Base-by-base conservation (phyloP, 306 rosid genomes). In the Crotalaria pallida region DNA sequence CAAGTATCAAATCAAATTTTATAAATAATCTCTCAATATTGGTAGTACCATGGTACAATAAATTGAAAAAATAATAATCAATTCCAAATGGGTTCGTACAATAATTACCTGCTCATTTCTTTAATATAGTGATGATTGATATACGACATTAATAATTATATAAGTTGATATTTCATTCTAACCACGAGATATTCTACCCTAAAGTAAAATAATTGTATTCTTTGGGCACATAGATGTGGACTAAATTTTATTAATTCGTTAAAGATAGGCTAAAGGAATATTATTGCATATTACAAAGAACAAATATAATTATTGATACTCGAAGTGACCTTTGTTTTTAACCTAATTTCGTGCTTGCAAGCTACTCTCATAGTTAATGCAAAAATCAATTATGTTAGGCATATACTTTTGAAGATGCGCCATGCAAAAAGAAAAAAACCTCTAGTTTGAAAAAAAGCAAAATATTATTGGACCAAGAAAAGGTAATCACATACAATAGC, bases 351-450 rank as follows among this genome's bases (percentile, higher is more conserved):
- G 50, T 59, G 18, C 60, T 77, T 72, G 50, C 58, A 73, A 69
- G 53, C 74, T 48, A 68, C 64, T 21, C 36, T 45, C 57, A 62
- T 62, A 45, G 18, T 59, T 40, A 27, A 59, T 7, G 18, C 3
- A 56, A 63, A 3, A 65, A 40, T 58, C 41, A 49, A 51, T 26
- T 22, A 58, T 7, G 81, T 75, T 79, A 74, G 88, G 87, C 79
- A 77, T 61, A 72, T 65, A 47, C 84, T 75, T 75, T 75, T 71
- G 81, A 85, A 67, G 70, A 5, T 31, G 36, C 36, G 75, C 80
- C 83, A 49, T 44, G 78, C 69, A 67, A 58, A 58, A 62, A 55
- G 58, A 22, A 29, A 57, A 7, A 24, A 23, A 24, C 36, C 38
- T 70, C 24, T 27, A 29, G 65, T 55, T 26, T 44, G 6, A 74